Conservation (phyloP, 805 yeast species). For the Jamesozyma jinghongensis region DNA sequence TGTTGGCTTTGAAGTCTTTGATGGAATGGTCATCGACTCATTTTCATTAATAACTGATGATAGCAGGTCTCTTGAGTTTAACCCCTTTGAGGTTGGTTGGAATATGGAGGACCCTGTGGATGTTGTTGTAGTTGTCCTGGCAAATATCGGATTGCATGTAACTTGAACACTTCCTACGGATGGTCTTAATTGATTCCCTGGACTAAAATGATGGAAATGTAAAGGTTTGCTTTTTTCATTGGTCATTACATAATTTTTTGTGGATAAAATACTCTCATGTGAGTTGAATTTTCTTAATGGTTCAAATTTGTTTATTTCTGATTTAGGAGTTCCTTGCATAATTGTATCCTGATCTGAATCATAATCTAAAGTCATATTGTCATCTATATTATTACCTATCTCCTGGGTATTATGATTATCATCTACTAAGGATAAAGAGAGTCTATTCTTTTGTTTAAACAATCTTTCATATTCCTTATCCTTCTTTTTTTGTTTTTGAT, state of each 20-base stretch:
- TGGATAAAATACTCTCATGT: slow-evolving; percentile 28
- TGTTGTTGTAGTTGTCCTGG: slow-evolving; percentile 1
- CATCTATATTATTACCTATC: slow-evolving; percentile 1
- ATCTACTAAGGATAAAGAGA: slow-evolving; percentile 27
- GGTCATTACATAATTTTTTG: slow-evolving; percentile 1
- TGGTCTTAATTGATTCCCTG: background rate
- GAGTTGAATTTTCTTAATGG: slow-evolving; percentile 27
- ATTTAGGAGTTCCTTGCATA: slow-evolving; percentile 1
- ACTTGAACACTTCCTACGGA: slow-evolving; percentile 1
- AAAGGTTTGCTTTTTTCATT: slow-evolving; percentile 3
- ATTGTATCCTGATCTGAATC: slow-evolving; percentile 11
- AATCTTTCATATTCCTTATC: slow-evolving; percentile 2
- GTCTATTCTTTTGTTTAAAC: slow-evolving; percentile 27
- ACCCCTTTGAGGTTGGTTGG: background rate
- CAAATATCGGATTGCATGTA: slow-evolving; percentile 3
- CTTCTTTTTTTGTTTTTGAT: slow-evolving; percentile 3
- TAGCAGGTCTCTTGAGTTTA: slow-evolving; percentile 11
- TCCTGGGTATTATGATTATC: slow-evolving; percentile 12
- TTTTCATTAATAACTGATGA: slow-evolving; percentile 4
- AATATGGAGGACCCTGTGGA: background rate
- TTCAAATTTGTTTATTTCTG: slow-evolving; percentile 4
- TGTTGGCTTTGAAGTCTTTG: background rate
- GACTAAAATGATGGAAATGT: slow-evolving; percentile 4
- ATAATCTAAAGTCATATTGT: background rate
- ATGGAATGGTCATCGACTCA: background rate